A percentile compares a stretch with the other conserved stretches of the same genome.
Evolutionary conservation across 2,329 filamentous ascomycete genomes (phyloP).

Genomic region (Periconia digitata): DNA sequence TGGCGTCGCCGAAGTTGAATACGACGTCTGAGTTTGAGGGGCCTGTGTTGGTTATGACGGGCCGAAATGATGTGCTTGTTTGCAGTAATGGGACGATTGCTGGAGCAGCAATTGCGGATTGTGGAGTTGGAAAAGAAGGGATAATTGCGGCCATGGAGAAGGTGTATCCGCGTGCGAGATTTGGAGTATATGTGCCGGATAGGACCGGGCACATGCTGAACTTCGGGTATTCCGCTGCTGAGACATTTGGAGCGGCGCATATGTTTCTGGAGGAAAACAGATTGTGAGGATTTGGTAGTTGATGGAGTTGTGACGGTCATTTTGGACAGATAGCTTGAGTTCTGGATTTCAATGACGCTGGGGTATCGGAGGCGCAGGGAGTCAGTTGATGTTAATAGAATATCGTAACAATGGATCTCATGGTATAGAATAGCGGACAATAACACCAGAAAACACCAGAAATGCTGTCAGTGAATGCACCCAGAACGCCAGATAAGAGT

Average conservation of each 20-base stretch:
- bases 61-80: slow-evolving; percentile 53
- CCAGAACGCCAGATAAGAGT: too few species aligned
- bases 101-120: background rate
- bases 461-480: too few species aligned
- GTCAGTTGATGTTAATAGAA: too few species aligned
- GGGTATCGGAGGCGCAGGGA: too few species aligned
- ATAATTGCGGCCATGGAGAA: background rate
- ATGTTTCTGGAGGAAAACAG: background rate
- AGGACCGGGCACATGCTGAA: slow-evolving; percentile 4
- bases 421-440: too few species aligned
- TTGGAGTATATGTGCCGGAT: slow-evolving; percentile 2
- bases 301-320: too few species aligned
- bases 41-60: slow-evolving; percentile 59
- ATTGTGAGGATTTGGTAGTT: background rate
- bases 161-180: slow-evolving; percentile 2
- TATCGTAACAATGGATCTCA: too few species aligned
- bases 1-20: slow-evolving; percentile 2
- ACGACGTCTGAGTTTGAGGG: slow-evolving; percentile 45
- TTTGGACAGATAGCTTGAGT: too few species aligned
- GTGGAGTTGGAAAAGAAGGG: background rate
- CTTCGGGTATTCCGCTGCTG: slow-evolving; percentile 1
- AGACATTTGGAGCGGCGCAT: slow-evolving; percentile 4
- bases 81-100: slow-evolving; percentile 49
- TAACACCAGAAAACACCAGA: too few species aligned
- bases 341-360: too few species aligned